Conservation (phyloP, 768 basidiomycete genomes). For the Sarcodon aspratus region DNA sequence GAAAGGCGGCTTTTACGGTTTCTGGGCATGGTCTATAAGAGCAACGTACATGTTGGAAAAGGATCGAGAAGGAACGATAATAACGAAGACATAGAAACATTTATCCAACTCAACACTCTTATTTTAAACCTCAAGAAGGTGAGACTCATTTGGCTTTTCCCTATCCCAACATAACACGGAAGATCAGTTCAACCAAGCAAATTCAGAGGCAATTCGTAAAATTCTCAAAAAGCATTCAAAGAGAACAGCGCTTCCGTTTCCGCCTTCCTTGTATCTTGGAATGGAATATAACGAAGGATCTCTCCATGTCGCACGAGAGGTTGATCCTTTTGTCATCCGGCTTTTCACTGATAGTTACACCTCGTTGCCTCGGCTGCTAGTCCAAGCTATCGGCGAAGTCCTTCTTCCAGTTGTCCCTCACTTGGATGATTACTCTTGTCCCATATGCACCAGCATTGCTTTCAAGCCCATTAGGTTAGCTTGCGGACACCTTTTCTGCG, state of each 20-base stretch:
- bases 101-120: slow-evolving; percentile 57
- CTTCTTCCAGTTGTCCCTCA: slow-evolving; percentile 73
- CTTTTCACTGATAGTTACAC: slow-evolving; percentile 6
- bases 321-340: neutral
- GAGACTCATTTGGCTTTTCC: slow-evolving; percentile 3
- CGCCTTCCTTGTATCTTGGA: slow-evolving; percentile 16
- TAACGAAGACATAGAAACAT: slow-evolving; percentile 31
- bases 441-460: slow-evolving; percentile 83
- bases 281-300: neutral
- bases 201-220: slow-evolving; percentile 83
- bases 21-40: slow-evolving; percentile 35
- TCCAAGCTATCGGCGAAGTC: slow-evolving; percentile 74
- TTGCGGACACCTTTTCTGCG: slow-evolving; percentile 75
- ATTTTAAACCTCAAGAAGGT: slow-evolving; percentile 79
- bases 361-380: slow-evolving; percentile 50
- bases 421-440: slow-evolving; percentile 76
- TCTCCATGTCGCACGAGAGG: neutral
- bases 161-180: neutral
- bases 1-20: slow-evolving; percentile 63
- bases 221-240: slow-evolving; percentile 93
- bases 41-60: slow-evolving; percentile 19
- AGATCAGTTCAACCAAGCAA: slow-evolving; percentile 66
- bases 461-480: slow-evolving; percentile 83
- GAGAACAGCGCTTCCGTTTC: slow-evolving; percentile 70
- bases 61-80: slow-evolving; percentile 38